Conservation (phyloP, 768 basidiomycete genomes). For the Flagelloscypha sp. region DNA sequence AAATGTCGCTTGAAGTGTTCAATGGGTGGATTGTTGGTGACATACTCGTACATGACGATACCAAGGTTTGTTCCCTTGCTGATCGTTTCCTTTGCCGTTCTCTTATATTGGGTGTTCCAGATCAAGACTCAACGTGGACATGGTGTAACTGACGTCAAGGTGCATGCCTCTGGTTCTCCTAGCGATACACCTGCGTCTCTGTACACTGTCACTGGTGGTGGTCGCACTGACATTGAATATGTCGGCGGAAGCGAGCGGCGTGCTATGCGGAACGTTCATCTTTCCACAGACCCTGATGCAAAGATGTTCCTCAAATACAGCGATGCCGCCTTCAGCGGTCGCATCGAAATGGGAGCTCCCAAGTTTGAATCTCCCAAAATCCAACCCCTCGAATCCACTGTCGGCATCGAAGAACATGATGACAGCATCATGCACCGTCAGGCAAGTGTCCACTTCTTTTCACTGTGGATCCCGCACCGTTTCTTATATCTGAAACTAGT, state of each 20-base stretch:
- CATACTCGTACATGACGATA: conserved; percentile 33
- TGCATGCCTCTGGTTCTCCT: conserved; percentile 29
- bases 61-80: no score
- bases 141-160: conserved; percentile 40
- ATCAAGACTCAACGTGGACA: conserved; percentile 44
- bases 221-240: conserved; percentile 44
- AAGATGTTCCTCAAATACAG: conserved; percentile 51
- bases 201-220: conserved; percentile 43
- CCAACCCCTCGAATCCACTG: conserved; percentile 4
- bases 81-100: no score
- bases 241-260: conserved; percentile 34
- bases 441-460: no score
- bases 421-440: conserved; percentile 8
- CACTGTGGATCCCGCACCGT: no score
- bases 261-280: conserved; percentile 39
- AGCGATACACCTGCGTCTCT: conserved; percentile 28
- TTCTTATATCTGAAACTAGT: no score
- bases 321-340: conserved; percentile 42
- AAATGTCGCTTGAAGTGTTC: conserved; percentile 35
- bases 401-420: conserved; percentile 6
- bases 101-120: no score
- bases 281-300: conserved; percentile 39
- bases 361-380: conserved; percentile 22
- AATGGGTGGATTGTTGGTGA: conserved; percentile 58
- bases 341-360: conserved; percentile 34